A percentile compares a stretch with the other conserved stretches of the same genome.
These are phyloP conservation scores for Penicillium alfredii DNA, from an alignment of 495 filamentous ascomycete species.

Conservation along the genomic window DNA sequence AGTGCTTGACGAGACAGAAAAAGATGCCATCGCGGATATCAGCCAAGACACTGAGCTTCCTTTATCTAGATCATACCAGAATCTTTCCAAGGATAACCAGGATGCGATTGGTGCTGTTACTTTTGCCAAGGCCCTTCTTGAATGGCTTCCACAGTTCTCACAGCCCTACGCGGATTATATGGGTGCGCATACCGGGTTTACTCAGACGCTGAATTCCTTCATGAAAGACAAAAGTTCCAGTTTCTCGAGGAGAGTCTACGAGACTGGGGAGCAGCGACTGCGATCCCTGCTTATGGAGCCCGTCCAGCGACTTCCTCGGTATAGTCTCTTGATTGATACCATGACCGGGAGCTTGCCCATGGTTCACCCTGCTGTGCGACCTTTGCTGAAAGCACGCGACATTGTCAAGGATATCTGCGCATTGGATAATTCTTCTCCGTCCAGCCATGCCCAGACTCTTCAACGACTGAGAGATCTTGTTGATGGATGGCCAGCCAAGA, in stretches of 20 bases:
- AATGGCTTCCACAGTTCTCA: constrained; percentile 87
- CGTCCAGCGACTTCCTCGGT: constrained; percentile 89
- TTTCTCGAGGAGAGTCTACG: constrained; percentile 69
- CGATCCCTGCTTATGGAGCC: constrained; percentile 95
- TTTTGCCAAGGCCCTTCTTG: constrained; percentile 70
- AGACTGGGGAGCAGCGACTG: constrained; percentile 83
- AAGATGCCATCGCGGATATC: constrained; percentile 66
- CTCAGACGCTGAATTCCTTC: constrained; percentile 68
- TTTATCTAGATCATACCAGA: constrained; percentile 30
- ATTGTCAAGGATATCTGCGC: constrained; percentile 94
- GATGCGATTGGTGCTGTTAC: constrained; percentile 69
- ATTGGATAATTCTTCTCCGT: constrained; percentile 59
- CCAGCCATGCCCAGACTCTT: constrained; percentile 62
- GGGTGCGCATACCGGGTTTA: constrained; percentile 74
- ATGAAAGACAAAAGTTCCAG: constrained; percentile 68
- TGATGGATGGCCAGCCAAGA: constrained; percentile 69
- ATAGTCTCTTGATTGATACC: constrained; percentile 92
- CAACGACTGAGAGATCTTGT: constrained; percentile 69
- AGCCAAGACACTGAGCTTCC: constrained; percentile 47
- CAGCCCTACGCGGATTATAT: constrained; percentile 89
- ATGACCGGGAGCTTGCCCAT: constrained; percentile 79
- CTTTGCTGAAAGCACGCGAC: constrained; percentile 77
- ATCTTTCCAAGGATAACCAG: constrained; percentile 38
- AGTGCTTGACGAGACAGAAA: constrained; percentile 77
- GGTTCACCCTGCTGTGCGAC: constrained; percentile 72